phyloP scores from a whole-genome alignment of 306 rosid genomes.

The Morella rubra region DNA sequence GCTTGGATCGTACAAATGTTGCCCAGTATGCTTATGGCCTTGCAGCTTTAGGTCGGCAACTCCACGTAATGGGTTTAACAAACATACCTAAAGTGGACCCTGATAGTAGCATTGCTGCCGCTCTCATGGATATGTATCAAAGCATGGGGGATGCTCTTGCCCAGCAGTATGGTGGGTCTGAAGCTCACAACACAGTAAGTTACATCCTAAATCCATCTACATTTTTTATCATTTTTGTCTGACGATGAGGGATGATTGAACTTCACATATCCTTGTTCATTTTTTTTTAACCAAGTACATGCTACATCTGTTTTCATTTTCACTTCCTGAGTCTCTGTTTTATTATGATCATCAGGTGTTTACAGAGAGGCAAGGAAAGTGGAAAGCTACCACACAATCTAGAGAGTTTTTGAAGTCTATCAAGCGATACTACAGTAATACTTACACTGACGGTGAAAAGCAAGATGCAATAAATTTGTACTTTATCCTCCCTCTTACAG shows the following conservation, averaged over 20 bases:
- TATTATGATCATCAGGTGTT: slow-evolving; percentile 58
- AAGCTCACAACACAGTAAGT: slow-evolving; percentile 89
- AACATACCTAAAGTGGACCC: slow-evolving; percentile 80
- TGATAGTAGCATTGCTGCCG: slow-evolving; percentile 81
- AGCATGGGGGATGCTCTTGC: slow-evolving; percentile 99
- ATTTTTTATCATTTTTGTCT: background rate
- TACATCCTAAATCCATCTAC: slow-evolving; percentile 22
- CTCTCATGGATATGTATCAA: slow-evolving; percentile 95
- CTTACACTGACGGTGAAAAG: slow-evolving; percentile 94
- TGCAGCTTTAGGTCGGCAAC: slow-evolving; percentile 93
- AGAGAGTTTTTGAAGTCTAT: slow-evolving; percentile 88
- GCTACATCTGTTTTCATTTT: background rate
- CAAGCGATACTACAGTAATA: slow-evolving; percentile 86
- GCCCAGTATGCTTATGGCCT: slow-evolving; percentile 99
- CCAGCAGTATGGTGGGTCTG: slow-evolving; percentile 98
- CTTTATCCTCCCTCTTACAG: slow-evolving; percentile 20
- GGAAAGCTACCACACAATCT: slow-evolving; percentile 95
- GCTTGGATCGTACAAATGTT: slow-evolving; percentile 97
- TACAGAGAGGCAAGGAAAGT: slow-evolving; percentile 93
- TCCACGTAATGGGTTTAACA: slow-evolving; percentile 84
- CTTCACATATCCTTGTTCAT: slow-evolving; percentile 18
- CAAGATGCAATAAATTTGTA: slow-evolving; percentile 98
- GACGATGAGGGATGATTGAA: background rate
- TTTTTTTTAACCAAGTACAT: slow-evolving; percentile 3
- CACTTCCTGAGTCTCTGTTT: slow-evolving; percentile 9